These are phyloP conservation scores for Thermomyces lanuginosus DNA, from an alignment of 2,329 filamentous ascomycete genomes.

Conservation along the genomic window DNA sequence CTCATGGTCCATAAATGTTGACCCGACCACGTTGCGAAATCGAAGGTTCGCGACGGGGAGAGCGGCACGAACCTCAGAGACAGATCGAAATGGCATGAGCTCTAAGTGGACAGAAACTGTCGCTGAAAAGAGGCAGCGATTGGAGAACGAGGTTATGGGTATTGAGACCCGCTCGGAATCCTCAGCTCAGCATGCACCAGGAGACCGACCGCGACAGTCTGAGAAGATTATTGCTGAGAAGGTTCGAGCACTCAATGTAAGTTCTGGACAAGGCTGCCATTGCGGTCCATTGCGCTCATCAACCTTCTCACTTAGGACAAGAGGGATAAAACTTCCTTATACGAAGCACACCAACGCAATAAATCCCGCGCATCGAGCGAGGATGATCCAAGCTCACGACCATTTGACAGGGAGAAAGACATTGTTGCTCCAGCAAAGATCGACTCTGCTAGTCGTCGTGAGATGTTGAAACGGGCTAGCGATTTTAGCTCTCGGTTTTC, in stretches of 20 bases:
- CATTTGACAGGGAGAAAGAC: slow-evolving; percentile 78
- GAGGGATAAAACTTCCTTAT: slow-evolving; percentile 43
- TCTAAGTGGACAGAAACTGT: slow-evolving; percentile 82
- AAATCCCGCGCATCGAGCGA: slow-evolving; percentile 36
- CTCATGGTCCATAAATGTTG: slow-evolving; percentile 43
- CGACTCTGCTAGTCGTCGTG: slow-evolving; percentile 52
- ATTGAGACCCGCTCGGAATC: slow-evolving; percentile 29
- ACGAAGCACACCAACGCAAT: slow-evolving; percentile 39
- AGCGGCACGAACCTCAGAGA: slow-evolving; percentile 31
- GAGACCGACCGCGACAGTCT: slow-evolving; percentile 14
- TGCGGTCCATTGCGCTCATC: neutral
- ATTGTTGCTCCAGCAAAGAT: slow-evolving; percentile 59
- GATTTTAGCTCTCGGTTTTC: slow-evolving; percentile 65
- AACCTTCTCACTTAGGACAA: slow-evolving; percentile 27
- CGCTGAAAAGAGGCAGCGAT: slow-evolving; percentile 62
- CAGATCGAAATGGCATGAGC: slow-evolving; percentile 21
- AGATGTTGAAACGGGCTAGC: slow-evolving; percentile 57
- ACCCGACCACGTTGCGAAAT: slow-evolving; percentile 65
- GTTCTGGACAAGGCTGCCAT: slow-evolving; percentile 14
- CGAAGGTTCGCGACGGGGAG: slow-evolving; percentile 65
- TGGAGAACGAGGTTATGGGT: slow-evolving; percentile 69
- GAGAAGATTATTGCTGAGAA: slow-evolving; percentile 34
- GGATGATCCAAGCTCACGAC: slow-evolving; percentile 72
- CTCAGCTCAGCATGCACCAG: slow-evolving; percentile 1
- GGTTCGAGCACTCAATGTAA: slow-evolving; percentile 35